Evolutionary conservation across 2,329 filamentous ascomycete genomes (phyloP).

Genomic region (Diaporthe nobilis): DNA sequence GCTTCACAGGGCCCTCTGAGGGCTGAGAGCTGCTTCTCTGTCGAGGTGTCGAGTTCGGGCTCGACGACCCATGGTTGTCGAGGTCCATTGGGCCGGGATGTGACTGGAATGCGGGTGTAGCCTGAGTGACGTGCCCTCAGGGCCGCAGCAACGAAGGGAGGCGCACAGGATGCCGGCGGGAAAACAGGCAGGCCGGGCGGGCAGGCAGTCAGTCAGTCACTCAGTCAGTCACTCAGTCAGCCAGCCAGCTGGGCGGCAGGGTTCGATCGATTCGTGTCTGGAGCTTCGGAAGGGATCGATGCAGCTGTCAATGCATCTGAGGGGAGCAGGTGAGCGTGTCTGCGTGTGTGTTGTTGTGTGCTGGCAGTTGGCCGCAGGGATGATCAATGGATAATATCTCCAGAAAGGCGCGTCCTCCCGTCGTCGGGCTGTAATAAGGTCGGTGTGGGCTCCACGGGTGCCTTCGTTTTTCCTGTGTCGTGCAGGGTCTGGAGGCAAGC

Average conservation of each 20-base stretch:
- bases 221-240: not conserved
- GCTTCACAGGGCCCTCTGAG: conserved; percentile 41
- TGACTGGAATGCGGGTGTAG: conserved; percentile 41
- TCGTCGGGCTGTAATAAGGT: conserved; percentile 39
- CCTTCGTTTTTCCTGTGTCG: conserved; percentile 27
- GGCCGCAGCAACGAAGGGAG: conserved; percentile 25
- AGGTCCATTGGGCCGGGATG: conserved; percentile 39
- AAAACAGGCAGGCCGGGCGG: conserved; percentile 5
- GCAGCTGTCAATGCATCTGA: conserved; percentile 33
- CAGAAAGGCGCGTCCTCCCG: conserved; percentile 39
- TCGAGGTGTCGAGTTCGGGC: conserved; percentile 39
- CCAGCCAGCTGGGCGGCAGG: conserved; percentile 10
- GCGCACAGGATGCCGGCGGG: conserved; percentile 22
- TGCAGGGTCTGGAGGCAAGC: conserved; percentile 37
- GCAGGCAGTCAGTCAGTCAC: not conserved
- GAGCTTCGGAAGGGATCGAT: conserved; percentile 24
- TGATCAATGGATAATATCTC: conserved; percentile 39
- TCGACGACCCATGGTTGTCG: conserved; percentile 41
- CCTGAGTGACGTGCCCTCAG: conserved; percentile 33
- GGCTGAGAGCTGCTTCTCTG: conserved; percentile 43
- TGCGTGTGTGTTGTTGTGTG: conserved; percentile 29
- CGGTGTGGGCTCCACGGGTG: conserved; percentile 38
- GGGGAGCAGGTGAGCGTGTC: conserved; percentile 4
- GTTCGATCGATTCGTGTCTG: conserved; percentile 12
- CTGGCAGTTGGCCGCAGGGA: conserved; percentile 34